A percentile compares a stretch with the other conserved stretches of the same genome.
phyloP scores from a whole-genome alignment of 1,139 yeast genomes.

The Blastobotrys elegans region DNA sequence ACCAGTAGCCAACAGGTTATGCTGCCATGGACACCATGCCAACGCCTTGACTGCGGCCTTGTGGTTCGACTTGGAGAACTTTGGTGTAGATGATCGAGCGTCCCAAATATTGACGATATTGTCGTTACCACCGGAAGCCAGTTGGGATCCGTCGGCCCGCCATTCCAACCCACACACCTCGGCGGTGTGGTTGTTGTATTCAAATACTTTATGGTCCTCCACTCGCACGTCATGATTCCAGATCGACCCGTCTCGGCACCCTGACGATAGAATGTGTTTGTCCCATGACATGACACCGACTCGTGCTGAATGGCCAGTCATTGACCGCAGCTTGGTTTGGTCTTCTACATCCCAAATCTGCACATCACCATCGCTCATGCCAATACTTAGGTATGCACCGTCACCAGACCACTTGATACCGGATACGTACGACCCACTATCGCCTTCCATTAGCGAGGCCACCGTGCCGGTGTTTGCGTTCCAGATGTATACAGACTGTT shows the following conservation, averaged over 20 bases:
- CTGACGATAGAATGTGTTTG: constrained; percentile 73
- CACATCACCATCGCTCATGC: constrained; percentile 75
- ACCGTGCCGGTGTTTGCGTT: constrained; percentile 84
- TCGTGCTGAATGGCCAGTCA: constrained; percentile 66
- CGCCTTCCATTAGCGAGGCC: constrained; percentile 53
- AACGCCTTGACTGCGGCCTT: constrained; percentile 95
- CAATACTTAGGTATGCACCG: constrained; percentile 81
- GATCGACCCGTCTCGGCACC: constrained; percentile 77
- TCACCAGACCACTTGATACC: constrained; percentile 91
- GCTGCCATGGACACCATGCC: constrained; percentile 91
- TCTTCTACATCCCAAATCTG: constrained; percentile 95
- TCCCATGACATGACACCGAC: constrained; percentile 87
- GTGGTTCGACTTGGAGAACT: constrained; percentile 73
- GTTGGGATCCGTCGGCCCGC: constrained; percentile 75
- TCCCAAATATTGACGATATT: constrained; percentile 95
- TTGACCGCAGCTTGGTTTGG: constrained; percentile 66
- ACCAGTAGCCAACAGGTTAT: constrained; percentile 83
- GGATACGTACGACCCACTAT: constrained; percentile 45
- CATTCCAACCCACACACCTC: constrained; percentile 94
- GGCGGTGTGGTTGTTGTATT: constrained; percentile 65
- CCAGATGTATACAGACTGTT: constrained; percentile 84
- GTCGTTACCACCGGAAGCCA: constrained; percentile 94
- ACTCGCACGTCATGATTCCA: constrained; percentile 92
- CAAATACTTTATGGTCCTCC: constrained; percentile 64
- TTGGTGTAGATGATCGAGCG: constrained; percentile 67